Percentiles rank a stretch among this genome's conserved stretches.
phyloP scores from a whole-genome alignment of 345 rosid genomes.

The Isatis tinctoria region DNA sequence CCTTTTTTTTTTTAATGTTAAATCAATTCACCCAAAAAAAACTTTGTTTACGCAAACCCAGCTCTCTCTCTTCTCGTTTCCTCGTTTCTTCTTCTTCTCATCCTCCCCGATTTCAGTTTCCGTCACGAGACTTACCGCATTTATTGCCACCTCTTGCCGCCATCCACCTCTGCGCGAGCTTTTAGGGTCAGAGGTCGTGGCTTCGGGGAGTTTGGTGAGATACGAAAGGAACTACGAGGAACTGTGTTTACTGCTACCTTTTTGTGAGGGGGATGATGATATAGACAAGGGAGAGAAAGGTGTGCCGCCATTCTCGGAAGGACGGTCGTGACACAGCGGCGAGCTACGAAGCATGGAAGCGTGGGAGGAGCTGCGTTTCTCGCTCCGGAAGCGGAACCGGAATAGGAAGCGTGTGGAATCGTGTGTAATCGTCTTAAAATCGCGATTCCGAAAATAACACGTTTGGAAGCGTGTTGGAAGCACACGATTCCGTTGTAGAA shows the following conservation, averaged over 20 bases:
- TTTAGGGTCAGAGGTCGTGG: conserved; percentile 32
- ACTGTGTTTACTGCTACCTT: conserved; percentile 33
- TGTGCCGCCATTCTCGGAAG: conserved; percentile 45
- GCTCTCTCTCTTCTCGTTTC: no score
- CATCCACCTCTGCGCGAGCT: conserved; percentile 44
- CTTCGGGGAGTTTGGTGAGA: conserved; percentile 16
- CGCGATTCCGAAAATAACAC: no score
- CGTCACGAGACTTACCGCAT: conserved; percentile 35
- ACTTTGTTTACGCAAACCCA: no score
- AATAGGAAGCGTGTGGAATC: no score
- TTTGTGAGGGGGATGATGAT: conserved; percentile 27
- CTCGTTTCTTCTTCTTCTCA: background rate
- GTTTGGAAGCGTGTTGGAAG: no score
- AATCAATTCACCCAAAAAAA: no score
- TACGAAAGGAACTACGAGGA: conserved; percentile 35
- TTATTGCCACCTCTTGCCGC: conserved; percentile 39
- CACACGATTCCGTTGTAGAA: no score
- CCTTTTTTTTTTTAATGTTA: no score
- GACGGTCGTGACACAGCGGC: conserved; percentile 61
- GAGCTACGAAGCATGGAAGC: no score
- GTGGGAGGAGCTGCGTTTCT: no score
- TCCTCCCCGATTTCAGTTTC: conserved; percentile 7
- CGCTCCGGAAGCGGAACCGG: no score
- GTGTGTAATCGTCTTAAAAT: no score
- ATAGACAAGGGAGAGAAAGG: conserved; percentile 25